A percentile compares a stretch with the other conserved stretches of the same genome.
phyloP scores from a whole-genome alignment of 2,329 filamentous ascomycete genomes.

The Trichoderma semiorbis region DNA sequence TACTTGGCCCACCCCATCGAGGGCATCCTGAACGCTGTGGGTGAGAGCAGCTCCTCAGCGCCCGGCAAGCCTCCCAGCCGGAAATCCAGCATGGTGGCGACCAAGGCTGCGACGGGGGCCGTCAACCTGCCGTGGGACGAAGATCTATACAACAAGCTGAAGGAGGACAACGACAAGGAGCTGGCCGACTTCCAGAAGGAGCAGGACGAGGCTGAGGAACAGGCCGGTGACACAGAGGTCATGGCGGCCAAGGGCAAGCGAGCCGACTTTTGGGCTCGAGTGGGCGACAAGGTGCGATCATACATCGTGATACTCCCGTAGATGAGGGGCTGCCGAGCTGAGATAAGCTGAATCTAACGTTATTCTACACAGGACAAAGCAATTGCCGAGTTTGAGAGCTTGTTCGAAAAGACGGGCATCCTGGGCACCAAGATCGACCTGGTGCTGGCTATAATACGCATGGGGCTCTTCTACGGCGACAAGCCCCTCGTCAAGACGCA shows the following conservation, averaged over 20 bases:
- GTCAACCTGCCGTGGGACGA: conserved; percentile 88
- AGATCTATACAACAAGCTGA: conserved; percentile 72
- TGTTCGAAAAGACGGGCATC: conserved; percentile 96
- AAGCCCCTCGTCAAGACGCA: conserved; percentile 90
- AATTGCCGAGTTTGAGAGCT: conserved; percentile 83
- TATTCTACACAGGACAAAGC: conserved; percentile 71
- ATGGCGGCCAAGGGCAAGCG: conserved; percentile 89
- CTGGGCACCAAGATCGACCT: conserved; percentile 96
- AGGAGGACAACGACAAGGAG: conserved; percentile 74
- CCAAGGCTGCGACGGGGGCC: conserved; percentile 59
- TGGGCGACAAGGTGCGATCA: conserved; percentile 81
- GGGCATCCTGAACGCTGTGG: conserved; percentile 73
- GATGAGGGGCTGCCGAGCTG: background rate
- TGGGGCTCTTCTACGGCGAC: conserved; percentile 95
- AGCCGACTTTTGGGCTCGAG: conserved; percentile 92
- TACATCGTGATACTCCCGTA: background rate
- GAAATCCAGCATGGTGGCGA: conserved; percentile 74
- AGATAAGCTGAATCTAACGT: background rate
- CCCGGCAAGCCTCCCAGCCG: conserved; percentile 59
- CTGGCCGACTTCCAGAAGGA: conserved; percentile 76
- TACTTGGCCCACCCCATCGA: conserved; percentile 79
- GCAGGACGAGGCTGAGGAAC: conserved; percentile 90
- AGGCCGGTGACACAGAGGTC: conserved; percentile 93
- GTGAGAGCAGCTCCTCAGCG: conserved; percentile 55
- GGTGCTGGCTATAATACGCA: conserved; percentile 91